A percentile compares a stretch with the other conserved stretches of the same genome.
Conservation (phyloP, 768 basidiomycete species). For the Neoboletus subvelutipes region DNA sequence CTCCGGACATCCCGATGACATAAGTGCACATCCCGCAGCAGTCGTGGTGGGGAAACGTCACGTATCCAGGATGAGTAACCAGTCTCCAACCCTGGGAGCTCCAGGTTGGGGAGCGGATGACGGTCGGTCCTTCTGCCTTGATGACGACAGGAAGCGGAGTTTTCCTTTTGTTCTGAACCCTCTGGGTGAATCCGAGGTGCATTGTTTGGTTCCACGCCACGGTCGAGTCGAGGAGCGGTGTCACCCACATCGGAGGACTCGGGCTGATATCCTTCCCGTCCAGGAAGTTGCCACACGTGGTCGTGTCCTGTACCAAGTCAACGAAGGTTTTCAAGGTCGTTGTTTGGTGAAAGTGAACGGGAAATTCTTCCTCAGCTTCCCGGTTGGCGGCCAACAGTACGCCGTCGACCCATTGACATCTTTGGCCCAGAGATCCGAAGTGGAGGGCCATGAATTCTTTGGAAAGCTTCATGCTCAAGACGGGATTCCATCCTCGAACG, state of each 20-base stretch:
- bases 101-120: no score
- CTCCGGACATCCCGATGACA: not conserved
- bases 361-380: no score
- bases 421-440: no score
- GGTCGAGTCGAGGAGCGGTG: not conserved
- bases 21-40: constrained; percentile 3
- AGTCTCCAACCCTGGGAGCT: constrained; percentile 3
- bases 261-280: not conserved
- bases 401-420: no score
- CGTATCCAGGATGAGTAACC: not conserved
- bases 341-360: no score
- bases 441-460: no score
- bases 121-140: no score
- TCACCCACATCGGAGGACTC: not conserved
- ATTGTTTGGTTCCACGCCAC: not conserved
- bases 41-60: not conserved
- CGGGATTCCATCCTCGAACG: no score
- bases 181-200: not conserved
- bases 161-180: fast-evolving
- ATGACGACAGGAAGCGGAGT: no score
- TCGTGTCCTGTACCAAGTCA: not conserved
- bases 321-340: not conserved
- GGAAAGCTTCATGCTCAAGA: no score
- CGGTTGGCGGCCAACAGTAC: no score
- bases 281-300: not conserved